These are phyloP conservation scores for Epichloe coenophiala DNA, from an alignment of 2,329 filamentous ascomycete species.

Conservation along the genomic window DNA sequence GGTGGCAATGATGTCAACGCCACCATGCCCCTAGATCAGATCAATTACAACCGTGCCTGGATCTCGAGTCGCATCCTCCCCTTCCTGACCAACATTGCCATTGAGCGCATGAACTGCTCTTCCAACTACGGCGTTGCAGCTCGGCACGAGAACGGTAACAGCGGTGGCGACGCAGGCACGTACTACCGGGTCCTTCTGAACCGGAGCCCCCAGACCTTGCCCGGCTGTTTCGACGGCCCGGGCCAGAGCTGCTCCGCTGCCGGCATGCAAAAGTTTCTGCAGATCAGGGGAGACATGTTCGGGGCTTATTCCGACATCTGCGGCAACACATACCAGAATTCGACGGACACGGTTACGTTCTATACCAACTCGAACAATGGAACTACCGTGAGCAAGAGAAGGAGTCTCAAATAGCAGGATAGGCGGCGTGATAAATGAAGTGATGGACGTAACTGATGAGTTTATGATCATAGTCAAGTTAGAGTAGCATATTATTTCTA, in stretches of 20 bases:
- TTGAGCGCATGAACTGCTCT: constrained; percentile 49
- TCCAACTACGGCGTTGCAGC: not conserved
- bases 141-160: not conserved
- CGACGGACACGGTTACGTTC: constrained; percentile 21
- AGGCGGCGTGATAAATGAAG: not conserved
- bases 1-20: constrained; percentile 38
- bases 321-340: constrained; percentile 20
- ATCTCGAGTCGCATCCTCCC: constrained; percentile 48
- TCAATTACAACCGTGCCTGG: constrained; percentile 53
- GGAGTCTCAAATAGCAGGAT: not conserved
- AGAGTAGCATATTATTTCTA: too few relatives aligned
- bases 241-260: constrained; percentile 28
- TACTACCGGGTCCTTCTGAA: constrained; percentile 33
- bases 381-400: constrained; percentile 6
- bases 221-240: constrained; percentile 28
- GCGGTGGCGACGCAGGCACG: not conserved
- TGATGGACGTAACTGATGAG: not conserved
- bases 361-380: constrained; percentile 18
- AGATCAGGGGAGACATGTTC: constrained; percentile 23
- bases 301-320: constrained; percentile 27
- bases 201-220: constrained; percentile 27
- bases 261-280: constrained; percentile 25
- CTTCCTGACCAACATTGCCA: constrained; percentile 52
- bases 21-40: constrained; percentile 49
- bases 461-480: too few relatives aligned